A percentile compares a stretch with the other conserved stretches of the same genome.
Evolutionary conservation across 2,329 filamentous ascomycete genomes (phyloP).

Genomic region (Alternaria longipes): DNA sequence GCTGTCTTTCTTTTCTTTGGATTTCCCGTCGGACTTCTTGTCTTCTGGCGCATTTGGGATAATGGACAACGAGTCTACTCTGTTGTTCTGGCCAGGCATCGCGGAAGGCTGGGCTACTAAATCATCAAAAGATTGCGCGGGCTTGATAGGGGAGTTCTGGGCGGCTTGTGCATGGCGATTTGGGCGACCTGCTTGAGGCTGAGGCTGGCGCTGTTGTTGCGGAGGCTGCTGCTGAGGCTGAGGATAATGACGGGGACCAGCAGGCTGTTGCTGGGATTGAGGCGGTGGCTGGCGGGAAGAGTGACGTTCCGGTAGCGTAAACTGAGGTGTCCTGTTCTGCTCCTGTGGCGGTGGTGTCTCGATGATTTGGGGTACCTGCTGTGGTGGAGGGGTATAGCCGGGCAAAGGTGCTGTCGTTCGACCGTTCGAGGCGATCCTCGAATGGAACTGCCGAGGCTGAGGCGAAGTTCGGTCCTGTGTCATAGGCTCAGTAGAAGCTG

Average conservation of each 20-base stretch:
- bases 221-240: constrained; percentile 22
- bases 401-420: constrained; percentile 63
- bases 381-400: constrained; percentile 51
- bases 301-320: constrained; percentile 61
- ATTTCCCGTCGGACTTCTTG: constrained; percentile 75
- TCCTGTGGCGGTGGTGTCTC: constrained; percentile 66
- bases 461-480: constrained; percentile 46
- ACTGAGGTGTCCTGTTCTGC: constrained; percentile 41
- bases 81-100: constrained; percentile 71
- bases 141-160: constrained; percentile 51
- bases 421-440: constrained; percentile 65
- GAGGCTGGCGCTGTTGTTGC: constrained; percentile 35
- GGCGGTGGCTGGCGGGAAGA: constrained; percentile 56
- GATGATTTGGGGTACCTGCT: constrained; percentile 65
- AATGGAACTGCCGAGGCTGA: constrained; percentile 63
- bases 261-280: constrained; percentile 23
- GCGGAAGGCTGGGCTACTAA: constrained; percentile 72
- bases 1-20: constrained; percentile 75
- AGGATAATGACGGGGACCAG: constrained; percentile 27
- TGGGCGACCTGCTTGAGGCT: constrained; percentile 26
- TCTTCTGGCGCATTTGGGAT: constrained; percentile 79
- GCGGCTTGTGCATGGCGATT: constrained; percentile 45
- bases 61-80: constrained; percentile 81
- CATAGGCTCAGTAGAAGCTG: constrained; percentile 30
- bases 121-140: constrained; percentile 67